A percentile compares a stretch with the other conserved stretches of the same genome.
phyloP scores from a whole-genome alignment of 352 stramenopile species.

The Globisporangium middletonii region DNA sequence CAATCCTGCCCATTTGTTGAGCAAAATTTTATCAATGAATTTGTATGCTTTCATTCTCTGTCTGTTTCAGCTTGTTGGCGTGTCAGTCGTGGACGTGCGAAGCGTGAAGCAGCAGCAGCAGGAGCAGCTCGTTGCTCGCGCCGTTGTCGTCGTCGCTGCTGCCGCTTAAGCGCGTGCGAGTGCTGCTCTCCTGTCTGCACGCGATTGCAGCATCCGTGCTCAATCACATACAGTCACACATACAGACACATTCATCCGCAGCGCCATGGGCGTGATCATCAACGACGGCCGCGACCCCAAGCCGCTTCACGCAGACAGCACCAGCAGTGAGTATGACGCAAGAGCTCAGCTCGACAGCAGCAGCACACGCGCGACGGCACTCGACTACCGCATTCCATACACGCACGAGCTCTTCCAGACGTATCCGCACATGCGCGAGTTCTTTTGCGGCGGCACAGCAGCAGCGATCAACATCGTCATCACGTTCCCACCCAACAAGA shows the following conservation, averaged over 20 bases:
- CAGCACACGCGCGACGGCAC: background rate
- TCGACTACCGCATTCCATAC: constrained; percentile 5
- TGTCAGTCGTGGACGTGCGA: background rate
- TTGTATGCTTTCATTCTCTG: too few relatives aligned
- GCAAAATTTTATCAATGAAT: too few relatives aligned
- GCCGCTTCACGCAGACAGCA: background rate
- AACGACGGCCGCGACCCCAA: constrained; percentile 10
- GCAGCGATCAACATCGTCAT: constrained; percentile 85
- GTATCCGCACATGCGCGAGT: constrained; percentile 75
- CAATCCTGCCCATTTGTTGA: too few relatives aligned
- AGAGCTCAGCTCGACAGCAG: background rate
- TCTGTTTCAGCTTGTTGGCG: background rate
- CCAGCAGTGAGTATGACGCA: background rate
- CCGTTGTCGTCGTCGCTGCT: background rate
- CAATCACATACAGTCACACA: too few relatives aligned
- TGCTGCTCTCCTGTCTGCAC: background rate
- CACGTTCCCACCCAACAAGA: constrained; percentile 86
- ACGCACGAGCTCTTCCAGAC: constrained; percentile 31
- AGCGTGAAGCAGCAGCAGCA: background rate
- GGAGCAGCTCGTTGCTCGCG: background rate
- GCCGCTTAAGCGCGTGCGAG: too few relatives aligned
- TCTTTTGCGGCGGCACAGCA: constrained; percentile 70
- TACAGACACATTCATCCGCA: background rate
- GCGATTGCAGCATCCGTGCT: background rate
- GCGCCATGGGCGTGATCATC: constrained; percentile 7